phyloP scores from a whole-genome alignment of 2,329 filamentous ascomycete species.

The Fusarium sublunatum region DNA sequence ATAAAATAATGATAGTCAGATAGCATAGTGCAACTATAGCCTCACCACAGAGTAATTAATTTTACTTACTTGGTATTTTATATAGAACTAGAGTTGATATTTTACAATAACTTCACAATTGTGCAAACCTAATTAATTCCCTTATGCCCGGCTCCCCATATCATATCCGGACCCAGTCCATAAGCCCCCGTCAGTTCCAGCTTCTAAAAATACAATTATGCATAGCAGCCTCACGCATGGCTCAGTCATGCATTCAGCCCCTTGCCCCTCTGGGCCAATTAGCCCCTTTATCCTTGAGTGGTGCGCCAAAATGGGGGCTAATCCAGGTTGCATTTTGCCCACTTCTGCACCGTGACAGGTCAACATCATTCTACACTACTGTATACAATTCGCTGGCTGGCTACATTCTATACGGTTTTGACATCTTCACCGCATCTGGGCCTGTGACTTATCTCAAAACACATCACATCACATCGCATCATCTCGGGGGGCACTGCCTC shows the following conservation, averaged over 20 bases:
- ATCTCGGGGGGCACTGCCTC: constrained; percentile 9
- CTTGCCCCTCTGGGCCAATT: constrained; percentile 32
- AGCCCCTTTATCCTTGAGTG: constrained; percentile 31
- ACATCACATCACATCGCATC: constrained; percentile 17
- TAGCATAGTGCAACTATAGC: too few species aligned
- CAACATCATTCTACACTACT: constrained; percentile 22
- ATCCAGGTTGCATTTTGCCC: constrained; percentile 37
- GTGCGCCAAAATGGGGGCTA: constrained; percentile 40
- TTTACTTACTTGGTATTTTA: too few species aligned
- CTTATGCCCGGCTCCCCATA: constrained; percentile 3
- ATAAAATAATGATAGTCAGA: not conserved
- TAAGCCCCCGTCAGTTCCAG: constrained; percentile 11
- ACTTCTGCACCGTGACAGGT: constrained; percentile 34
- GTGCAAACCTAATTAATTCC: not conserved
- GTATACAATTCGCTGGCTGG: constrained; percentile 13
- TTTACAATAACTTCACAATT: not conserved
- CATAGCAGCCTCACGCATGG: constrained; percentile 38
- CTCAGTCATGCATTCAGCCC: constrained; percentile 37
- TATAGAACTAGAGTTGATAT: too few species aligned
- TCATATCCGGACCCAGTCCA: constrained; percentile 24
- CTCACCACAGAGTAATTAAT: too few species aligned
- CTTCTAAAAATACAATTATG: constrained; percentile 44
- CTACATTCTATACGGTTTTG: constrained; percentile 1
- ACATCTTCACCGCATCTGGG: constrained; percentile 32
- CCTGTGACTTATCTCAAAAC: constrained; percentile 1